These are phyloP conservation scores for Zopfia rhizophila DNA, from an alignment of 2,329 filamentous ascomycete genomes.

Conservation along the genomic window DNA sequence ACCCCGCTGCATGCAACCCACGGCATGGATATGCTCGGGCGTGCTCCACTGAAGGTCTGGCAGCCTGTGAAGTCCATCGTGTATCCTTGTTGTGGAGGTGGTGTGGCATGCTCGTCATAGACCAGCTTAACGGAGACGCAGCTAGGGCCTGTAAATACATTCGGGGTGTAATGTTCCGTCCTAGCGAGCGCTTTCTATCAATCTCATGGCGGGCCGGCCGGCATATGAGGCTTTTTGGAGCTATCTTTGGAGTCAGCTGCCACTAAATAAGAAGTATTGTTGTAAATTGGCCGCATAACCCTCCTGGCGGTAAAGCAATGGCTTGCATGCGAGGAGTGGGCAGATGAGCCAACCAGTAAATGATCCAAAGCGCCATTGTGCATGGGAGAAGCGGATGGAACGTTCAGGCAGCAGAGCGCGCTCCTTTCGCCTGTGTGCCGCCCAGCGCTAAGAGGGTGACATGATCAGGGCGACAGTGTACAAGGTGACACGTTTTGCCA, in stretches of 20 bases:
- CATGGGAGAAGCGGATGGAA: slow-evolving; percentile 25
- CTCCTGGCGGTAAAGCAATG: slow-evolving; percentile 26
- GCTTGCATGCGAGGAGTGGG: slow-evolving; percentile 28
- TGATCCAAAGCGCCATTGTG: slow-evolving; percentile 26
- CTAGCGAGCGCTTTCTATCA: too few relatives aligned
- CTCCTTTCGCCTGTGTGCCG: not conserved
- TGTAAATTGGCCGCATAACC: slow-evolving; percentile 26
- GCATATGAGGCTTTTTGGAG: slow-evolving; percentile 14
- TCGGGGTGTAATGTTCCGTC: not conserved
- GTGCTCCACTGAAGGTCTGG: not conserved
- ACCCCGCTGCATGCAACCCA: slow-evolving; percentile 33
- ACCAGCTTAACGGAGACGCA: too few relatives aligned
- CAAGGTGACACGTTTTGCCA: slow-evolving; percentile 11
- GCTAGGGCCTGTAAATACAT: too few relatives aligned
- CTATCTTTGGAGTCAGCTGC: slow-evolving; percentile 28
- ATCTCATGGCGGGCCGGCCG: too few relatives aligned
- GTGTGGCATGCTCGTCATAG: too few relatives aligned
- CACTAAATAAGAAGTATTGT: slow-evolving; percentile 23
- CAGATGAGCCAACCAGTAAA: slow-evolving; percentile 31
- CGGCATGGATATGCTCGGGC: slow-evolving; percentile 3
- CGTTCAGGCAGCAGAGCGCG: slow-evolving; percentile 30
- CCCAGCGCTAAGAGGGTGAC: not conserved
- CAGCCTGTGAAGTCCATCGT: too few relatives aligned
- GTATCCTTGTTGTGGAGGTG: too few relatives aligned
- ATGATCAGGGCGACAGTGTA: not conserved